Base-by-base conservation (phyloP, 2,329 filamentous ascomycete species). In the Reticulascus tulasneorum region DNA sequence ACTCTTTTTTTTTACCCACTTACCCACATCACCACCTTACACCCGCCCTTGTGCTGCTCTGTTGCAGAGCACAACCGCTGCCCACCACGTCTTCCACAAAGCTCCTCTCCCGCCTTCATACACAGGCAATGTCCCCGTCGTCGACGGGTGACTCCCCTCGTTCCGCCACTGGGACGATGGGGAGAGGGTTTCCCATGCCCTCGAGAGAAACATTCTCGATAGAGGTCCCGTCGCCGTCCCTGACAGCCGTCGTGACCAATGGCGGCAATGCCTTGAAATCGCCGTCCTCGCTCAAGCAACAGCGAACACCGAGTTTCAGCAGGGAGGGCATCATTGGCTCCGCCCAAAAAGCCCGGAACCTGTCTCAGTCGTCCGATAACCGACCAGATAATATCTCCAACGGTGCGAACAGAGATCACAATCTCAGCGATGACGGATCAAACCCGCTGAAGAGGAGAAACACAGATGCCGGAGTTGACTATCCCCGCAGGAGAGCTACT, bases 371-470 rank as follows among this genome's bases (percentile, higher is more conserved):
- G 3, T 72, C 70, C 22, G 73, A 73, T 11, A 64, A 69, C 38
- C 60, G 61, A 23, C 52, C 56, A 28, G 70, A 73, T 10, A 54
- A 57, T 35, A 47, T 61, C 29, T 52, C 57, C 45, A 69, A 68
- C 51, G 68, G 66, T 23, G 59, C 64, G 41, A 63, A 69, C 48
- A 73, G 70, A 49, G 54, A 53, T 28, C 55, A 55, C 15, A n/a
- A n/a, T n/a, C n/a, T n/a, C n/a, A 57, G 50, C 51, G 72, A 79
- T 46, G 74, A 80, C 50, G 69, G 69, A 36, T 64, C 70, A 18
- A 77, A 76, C 45, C 75, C 77, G 24, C 60, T 79, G 20, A 81
- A 82, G 59, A 68, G 77, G 49, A 71, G 77, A 47, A 79, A 76
- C 49, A 78, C 75, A 10, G 77, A 82, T 49, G 71, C 67, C 23